phyloP scores from a whole-genome alignment of 148 eudicot genomes.

The Camellia japonica region DNA sequence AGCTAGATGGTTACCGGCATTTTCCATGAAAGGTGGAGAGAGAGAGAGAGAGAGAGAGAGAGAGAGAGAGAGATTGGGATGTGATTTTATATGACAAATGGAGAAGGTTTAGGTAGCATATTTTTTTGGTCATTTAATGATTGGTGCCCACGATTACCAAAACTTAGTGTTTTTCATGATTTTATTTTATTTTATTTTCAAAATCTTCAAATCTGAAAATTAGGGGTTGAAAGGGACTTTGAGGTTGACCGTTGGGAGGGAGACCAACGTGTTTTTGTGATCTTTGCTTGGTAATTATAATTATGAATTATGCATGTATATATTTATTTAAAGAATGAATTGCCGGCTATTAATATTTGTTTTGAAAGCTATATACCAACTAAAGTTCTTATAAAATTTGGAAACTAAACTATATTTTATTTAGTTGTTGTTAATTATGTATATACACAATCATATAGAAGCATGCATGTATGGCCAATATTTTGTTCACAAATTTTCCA shows the following conservation, averaged over 20 bases:
- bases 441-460: too few relatives aligned
- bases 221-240: conserved; percentile 8
- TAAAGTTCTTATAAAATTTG: neutral
- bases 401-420: neutral
- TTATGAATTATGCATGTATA: neutral
- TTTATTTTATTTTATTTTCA: too few relatives aligned
- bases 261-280: neutral
- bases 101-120: neutral
- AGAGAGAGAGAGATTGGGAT: neutral
- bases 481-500: too few relatives aligned
- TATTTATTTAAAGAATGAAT: neutral
- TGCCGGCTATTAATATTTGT: neutral
- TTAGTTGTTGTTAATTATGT: neutral
- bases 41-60: too few relatives aligned
- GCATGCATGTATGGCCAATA: too few relatives aligned
- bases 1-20: neutral
- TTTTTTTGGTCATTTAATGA: neutral
- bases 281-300: neutral
- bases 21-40: neutral
- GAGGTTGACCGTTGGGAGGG: neutral
- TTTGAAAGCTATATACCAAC: neutral
- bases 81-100: neutral
- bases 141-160: neutral
- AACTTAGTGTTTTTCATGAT: neutral
- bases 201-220: too few relatives aligned